These are phyloP conservation scores for Bisporella sp. DNA, from an alignment of 2,329 filamentous ascomycete genomes.

Conservation along the genomic window DNA sequence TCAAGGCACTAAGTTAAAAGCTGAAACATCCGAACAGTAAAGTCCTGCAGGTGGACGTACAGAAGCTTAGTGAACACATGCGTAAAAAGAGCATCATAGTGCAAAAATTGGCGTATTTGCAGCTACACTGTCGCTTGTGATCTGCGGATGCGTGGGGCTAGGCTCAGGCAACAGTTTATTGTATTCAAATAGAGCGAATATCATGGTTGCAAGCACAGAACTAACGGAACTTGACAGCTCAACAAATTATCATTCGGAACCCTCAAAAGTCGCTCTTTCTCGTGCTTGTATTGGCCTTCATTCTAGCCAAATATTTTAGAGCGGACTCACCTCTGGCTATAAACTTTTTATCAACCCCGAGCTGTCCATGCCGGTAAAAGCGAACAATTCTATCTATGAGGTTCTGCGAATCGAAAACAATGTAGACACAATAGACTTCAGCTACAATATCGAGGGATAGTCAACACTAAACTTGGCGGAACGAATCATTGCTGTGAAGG, in stretches of 20 bases:
- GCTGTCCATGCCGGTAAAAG: neutral
- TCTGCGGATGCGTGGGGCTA: no score
- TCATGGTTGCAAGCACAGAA: no score
- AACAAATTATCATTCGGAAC: neutral
- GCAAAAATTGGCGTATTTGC: no score
- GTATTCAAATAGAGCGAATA: no score
- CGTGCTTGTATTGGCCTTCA: neutral
- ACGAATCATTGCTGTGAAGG: neutral
- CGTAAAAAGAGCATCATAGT: no score
- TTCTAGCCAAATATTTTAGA: neutral
- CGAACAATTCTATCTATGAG: neutral
- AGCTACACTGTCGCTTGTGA: no score
- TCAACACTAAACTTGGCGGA: neutral
- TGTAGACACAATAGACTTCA: neutral
- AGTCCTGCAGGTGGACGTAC: no score
- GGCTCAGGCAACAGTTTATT: no score
- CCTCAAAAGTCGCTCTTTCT: neutral
- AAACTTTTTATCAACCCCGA: neutral
- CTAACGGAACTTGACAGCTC: neutral
- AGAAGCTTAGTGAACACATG: no score
- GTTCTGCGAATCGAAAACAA: neutral
- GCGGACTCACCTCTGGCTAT: neutral
- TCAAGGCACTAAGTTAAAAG: no score
- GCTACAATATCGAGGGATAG: neutral
- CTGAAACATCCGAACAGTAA: no score